Percentiles rank a stretch among this genome's conserved stretches.
These are phyloP conservation scores for Gryganskiella cystojenkinii DNA, from an alignment of 192 early-diverging fungal species.

Conservation along the genomic window DNA sequence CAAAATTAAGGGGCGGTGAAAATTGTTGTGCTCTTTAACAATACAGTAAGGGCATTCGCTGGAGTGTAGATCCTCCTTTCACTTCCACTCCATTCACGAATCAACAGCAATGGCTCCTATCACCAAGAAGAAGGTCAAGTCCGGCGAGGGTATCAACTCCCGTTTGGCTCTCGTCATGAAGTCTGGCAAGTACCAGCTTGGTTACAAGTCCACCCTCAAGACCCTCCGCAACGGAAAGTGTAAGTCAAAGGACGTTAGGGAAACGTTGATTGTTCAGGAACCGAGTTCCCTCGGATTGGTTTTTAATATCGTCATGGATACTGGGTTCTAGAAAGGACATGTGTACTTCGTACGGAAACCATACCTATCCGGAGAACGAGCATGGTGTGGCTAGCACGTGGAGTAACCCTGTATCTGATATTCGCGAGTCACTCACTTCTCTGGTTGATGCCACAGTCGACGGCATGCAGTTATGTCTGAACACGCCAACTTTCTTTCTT, in stretches of 20 bases:
- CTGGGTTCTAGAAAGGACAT: too few relatives aligned
- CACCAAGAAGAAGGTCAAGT: conserved; percentile 86
- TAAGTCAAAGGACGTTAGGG: conserved; percentile 47
- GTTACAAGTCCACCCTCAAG: conserved; percentile 99
- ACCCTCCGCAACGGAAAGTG: conserved; percentile 95
- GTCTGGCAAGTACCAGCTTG: conserved; percentile 97
- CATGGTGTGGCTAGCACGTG: too few relatives aligned
- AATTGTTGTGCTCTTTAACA: too few relatives aligned
- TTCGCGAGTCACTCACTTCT: neutral
- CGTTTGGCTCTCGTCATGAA: conserved; percentile 99
- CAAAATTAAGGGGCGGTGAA: too few relatives aligned
- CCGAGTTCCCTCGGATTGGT: too few relatives aligned
- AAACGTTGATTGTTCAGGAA: conserved; percentile 13
- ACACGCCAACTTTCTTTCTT: conserved; percentile 30
- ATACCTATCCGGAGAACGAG: too few relatives aligned
- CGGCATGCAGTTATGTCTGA: neutral
- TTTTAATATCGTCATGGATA: too few relatives aligned
- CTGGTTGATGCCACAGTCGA: neutral
- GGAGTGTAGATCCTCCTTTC: too few relatives aligned
- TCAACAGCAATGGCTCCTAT: conserved; percentile 64
- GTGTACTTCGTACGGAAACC: too few relatives aligned
- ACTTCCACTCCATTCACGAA: neutral
- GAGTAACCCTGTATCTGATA: neutral
- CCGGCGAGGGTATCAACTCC: conserved; percentile 97
- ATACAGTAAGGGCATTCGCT: too few relatives aligned